phyloP scores from a whole-genome alignment of 805 yeast genomes.

The Wickerhamomyces kurtzmanii region DNA sequence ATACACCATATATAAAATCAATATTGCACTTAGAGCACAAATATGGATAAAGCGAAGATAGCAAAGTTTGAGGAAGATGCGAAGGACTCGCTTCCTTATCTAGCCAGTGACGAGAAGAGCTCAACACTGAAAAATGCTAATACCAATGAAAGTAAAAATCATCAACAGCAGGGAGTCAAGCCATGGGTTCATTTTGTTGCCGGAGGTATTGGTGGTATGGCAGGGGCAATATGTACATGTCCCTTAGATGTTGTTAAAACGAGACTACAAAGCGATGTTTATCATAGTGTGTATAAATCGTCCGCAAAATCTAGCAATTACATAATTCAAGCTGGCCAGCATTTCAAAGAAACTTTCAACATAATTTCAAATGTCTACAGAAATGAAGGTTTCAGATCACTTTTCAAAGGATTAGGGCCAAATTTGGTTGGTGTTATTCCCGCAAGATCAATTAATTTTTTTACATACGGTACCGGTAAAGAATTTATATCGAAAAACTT shows the following conservation, averaged over 20 bases:
- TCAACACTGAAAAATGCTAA: constrained; percentile 35
- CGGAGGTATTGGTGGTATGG: constrained; percentile 95
- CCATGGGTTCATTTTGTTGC: constrained; percentile 81
- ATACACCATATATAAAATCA: too few relatives aligned
- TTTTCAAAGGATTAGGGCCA: constrained; percentile 94
- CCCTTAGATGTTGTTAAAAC: constrained; percentile 97
- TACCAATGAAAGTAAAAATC: constrained; percentile 1
- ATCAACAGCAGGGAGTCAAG: constrained; percentile 20
- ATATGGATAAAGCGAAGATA: constrained; percentile 17
- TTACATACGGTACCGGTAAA: constrained; percentile 92
- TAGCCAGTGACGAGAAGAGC: constrained; percentile 67
- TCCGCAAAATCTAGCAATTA: constrained; percentile 19
- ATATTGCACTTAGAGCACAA: too few relatives aligned
- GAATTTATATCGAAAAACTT: constrained; percentile 57
- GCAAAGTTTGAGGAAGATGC: constrained; percentile 42
- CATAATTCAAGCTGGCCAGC: constrained; percentile 44
- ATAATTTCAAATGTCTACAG: constrained; percentile 62
- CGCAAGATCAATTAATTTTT: constrained; percentile 92
- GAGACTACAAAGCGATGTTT: constrained; percentile 84
- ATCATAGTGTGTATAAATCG: constrained; percentile 41
- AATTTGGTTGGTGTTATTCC: constrained; percentile 96
- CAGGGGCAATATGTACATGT: constrained; percentile 89
- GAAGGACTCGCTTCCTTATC: constrained; percentile 44
- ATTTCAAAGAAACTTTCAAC: constrained; percentile 72
- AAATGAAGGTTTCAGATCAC: constrained; percentile 75